Percentiles rank a stretch among this genome's conserved stretches.
Evolutionary conservation across 495 filamentous ascomycete genomes (phyloP).

Genomic region (Xylaria castorea): DNA sequence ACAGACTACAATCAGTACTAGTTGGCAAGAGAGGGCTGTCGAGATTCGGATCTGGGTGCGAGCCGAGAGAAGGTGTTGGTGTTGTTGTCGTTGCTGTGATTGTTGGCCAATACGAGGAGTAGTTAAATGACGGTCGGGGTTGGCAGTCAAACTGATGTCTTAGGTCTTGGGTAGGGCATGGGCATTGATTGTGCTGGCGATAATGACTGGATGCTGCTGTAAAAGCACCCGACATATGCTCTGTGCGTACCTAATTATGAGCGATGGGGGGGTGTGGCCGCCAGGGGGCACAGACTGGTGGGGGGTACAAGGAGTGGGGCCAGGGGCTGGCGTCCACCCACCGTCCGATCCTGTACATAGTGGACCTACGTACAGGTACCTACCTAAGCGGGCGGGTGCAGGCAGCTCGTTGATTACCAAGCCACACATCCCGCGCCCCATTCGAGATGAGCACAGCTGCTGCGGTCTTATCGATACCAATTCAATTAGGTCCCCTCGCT

Average conservation of each 20-base stretch:
- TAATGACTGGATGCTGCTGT: constrained; percentile 22
- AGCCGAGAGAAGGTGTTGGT: constrained; percentile 5
- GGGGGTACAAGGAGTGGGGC: constrained; percentile 15
- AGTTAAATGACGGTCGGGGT: background rate
- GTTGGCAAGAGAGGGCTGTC: constrained; percentile 1
- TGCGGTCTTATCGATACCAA: too few relatives aligned
- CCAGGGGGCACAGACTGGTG: background rate
- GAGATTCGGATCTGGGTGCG: background rate
- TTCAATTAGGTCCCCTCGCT: too few relatives aligned
- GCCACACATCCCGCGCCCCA: too few relatives aligned
- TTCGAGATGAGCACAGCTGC: too few relatives aligned
- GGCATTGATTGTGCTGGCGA: constrained; percentile 20
- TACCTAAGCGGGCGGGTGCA: too few relatives aligned
- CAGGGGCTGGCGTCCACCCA: constrained; percentile 8
- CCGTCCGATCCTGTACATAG: background rate
- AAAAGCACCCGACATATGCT: constrained; percentile 27
- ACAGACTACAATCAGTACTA: background rate
- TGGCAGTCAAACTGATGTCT: constrained; percentile 8
- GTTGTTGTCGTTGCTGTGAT: background rate
- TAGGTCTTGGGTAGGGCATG: background rate
- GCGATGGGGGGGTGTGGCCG: background rate
- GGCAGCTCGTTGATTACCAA: too few relatives aligned
- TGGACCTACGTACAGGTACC: background rate
- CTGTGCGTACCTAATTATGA: constrained; percentile 20
- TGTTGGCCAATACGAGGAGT: background rate